Conservation (phyloP, 1,139 yeast species). For the Blastobotrys petasosporus region DNA sequence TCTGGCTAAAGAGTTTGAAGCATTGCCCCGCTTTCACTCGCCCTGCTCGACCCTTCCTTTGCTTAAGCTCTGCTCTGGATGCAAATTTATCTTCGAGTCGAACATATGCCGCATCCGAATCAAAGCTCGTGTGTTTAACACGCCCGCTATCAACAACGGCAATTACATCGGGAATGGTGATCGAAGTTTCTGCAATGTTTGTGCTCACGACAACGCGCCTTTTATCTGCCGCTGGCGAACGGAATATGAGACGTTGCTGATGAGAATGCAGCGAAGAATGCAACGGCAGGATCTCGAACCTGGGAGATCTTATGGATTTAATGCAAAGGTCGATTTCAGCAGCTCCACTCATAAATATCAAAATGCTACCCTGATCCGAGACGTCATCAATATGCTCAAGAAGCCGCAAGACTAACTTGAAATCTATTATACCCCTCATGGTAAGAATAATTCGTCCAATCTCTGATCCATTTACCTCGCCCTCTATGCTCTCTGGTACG, state of each 20-base stretch:
- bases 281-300: conserved; percentile 53
- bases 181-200: conserved; percentile 76
- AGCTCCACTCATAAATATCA: conserved; percentile 85
- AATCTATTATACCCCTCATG: conserved; percentile 50
- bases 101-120: conserved; percentile 60
- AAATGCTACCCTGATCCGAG: conserved; percentile 64
- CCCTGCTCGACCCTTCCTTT: conserved; percentile 97
- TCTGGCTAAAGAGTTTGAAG: conserved; percentile 68
- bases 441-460: conserved; percentile 35
- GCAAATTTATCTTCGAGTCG: conserved; percentile 78
- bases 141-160: conserved; percentile 87
- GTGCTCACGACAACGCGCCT: conserved; percentile 88
- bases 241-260: conserved; percentile 77
- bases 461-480: conserved; percentile 23
- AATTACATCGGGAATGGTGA: conserved; percentile 90
- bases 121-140: conserved; percentile 71
- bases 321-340: conserved; percentile 73
- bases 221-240: conserved; percentile 43
- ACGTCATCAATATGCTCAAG: conserved; percentile 48
- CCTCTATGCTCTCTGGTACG: conserved; percentile 21
- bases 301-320: conserved; percentile 24
- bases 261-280: conserved; percentile 80
- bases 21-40: conserved; percentile 82
- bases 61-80: conserved; percentile 85
- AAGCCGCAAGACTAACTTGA: conserved; percentile 57